Conservation (phyloP, 768 basidiomycete genomes). For the Hebeloma cylindrosporum region DNA sequence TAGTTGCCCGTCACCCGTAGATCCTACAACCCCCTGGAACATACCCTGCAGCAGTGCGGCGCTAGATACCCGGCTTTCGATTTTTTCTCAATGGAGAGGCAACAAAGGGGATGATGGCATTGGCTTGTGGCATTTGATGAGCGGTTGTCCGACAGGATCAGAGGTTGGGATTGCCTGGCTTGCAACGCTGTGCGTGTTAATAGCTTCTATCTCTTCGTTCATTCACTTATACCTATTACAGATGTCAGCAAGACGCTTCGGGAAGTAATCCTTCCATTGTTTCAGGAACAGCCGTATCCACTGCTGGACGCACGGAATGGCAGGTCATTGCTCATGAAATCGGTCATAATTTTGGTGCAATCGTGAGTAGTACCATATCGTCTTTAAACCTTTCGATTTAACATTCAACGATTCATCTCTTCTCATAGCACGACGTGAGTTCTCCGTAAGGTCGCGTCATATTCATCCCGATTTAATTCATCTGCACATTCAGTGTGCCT, state of each 20-base stretch:
- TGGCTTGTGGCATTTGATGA: constrained; percentile 90
- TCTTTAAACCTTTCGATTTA: constrained; percentile 5
- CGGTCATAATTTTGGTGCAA: constrained; percentile 88
- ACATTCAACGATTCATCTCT: constrained; percentile 18
- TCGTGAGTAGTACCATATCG: constrained; percentile 48
- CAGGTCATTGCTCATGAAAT: constrained; percentile 83
- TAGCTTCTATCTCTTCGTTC: constrained; percentile 2
- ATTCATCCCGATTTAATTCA: constrained; percentile 10
- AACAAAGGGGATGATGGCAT: constrained; percentile 66
- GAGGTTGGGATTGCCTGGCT: constrained; percentile 91
- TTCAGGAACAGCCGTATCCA: constrained; percentile 82
- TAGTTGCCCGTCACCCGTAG: constrained; percentile 62
- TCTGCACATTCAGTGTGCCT: constrained; percentile 48
- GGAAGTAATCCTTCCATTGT: constrained; percentile 51
- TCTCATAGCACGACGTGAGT: constrained; percentile 55
- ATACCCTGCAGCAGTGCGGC: constrained; percentile 56
- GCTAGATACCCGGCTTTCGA: constrained; percentile 70
- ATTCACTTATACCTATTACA: constrained; percentile 22
- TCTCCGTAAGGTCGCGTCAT: background rate
- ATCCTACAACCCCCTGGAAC: constrained; percentile 70
- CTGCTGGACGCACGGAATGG: constrained; percentile 75
- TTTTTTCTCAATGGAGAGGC: constrained; percentile 84
- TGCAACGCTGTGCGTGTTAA: constrained; percentile 59
- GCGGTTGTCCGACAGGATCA: constrained; percentile 75
- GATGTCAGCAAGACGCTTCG: constrained; percentile 56